phyloP scores from a whole-genome alignment of 331 rosid genomes.

The Quercus phellos region DNA sequence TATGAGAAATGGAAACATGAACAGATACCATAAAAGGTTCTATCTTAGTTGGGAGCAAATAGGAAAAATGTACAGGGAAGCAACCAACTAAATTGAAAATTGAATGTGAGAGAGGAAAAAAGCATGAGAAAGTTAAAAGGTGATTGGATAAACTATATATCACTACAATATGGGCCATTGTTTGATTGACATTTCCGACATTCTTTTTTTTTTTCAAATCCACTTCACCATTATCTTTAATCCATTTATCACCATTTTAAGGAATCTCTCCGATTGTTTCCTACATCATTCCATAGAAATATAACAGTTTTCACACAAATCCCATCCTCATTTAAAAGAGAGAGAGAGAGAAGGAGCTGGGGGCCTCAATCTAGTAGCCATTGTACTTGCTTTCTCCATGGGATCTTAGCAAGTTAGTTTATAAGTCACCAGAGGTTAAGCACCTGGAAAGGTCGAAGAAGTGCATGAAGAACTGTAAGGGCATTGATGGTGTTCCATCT shows the following conservation, averaged over 20 bases:
- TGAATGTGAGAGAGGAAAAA: constrained; percentile 1
- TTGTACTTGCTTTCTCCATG: neutral
- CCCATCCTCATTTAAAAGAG: neutral
- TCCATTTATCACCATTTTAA: neutral
- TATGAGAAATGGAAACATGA: neutral
- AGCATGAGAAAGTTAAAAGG: neutral
- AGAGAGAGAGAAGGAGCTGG: neutral
- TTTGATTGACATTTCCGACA: neutral
- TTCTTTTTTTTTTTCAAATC: neutral
- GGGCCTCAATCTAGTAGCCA: too few relatives aligned
- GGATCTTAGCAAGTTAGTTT: neutral
- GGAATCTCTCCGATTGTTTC: neutral
- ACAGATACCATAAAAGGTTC: neutral
- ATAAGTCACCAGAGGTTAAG: neutral
- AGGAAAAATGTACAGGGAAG: neutral
- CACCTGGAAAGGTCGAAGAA: constrained; percentile 88
- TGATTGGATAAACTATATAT: neutral
- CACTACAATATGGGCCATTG: neutral
- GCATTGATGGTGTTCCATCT: constrained; percentile 58
- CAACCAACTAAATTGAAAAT: neutral
- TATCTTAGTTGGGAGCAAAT: neutral
- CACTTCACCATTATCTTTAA: neutral
- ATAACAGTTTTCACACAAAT: neutral
- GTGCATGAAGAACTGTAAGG: constrained; percentile 63
- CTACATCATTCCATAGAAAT: neutral